Conservation (phyloP, 73 alveolate species). For the Uronychia setigera region DNA sequence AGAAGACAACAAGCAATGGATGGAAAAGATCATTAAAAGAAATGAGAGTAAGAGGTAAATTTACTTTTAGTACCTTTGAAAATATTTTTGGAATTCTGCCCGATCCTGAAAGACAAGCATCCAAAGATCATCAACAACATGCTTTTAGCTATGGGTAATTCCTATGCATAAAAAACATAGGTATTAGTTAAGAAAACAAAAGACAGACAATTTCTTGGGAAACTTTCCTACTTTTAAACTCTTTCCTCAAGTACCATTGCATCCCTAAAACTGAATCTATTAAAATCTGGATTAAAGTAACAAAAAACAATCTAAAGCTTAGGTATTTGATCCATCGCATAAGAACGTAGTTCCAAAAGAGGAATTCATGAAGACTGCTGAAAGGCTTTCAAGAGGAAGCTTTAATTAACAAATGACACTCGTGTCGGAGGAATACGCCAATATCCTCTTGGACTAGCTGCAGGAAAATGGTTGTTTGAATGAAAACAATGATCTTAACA, state of each 20-base stretch:
- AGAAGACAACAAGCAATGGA: background rate
- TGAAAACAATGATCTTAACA: background rate
- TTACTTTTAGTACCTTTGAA: background rate
- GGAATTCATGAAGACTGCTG: background rate
- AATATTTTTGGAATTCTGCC: background rate
- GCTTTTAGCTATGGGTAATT: background rate
- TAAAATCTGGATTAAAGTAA: background rate
- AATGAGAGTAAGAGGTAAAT: background rate
- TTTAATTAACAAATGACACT: background rate
- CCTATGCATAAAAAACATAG: background rate
- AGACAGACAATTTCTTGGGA: background rate
- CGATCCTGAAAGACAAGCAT: slow-evolving; percentile 6
- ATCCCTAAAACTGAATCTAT: background rate
- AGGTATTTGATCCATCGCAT: background rate
- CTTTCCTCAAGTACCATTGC: background rate
- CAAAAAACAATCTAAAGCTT: background rate
- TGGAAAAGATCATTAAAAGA: background rate
- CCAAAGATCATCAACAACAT: background rate
- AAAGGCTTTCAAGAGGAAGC: slow-evolving; percentile 15
- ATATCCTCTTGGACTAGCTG: background rate
- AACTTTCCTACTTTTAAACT: background rate
- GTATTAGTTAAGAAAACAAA: background rate
- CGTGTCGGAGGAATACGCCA: slow-evolving; percentile 5
- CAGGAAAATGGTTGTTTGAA: background rate
- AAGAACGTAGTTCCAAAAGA: background rate